Evolutionary conservation across 2,329 filamentous ascomycete species (phyloP).

Genomic region (Laburnicola sp.): DNA sequence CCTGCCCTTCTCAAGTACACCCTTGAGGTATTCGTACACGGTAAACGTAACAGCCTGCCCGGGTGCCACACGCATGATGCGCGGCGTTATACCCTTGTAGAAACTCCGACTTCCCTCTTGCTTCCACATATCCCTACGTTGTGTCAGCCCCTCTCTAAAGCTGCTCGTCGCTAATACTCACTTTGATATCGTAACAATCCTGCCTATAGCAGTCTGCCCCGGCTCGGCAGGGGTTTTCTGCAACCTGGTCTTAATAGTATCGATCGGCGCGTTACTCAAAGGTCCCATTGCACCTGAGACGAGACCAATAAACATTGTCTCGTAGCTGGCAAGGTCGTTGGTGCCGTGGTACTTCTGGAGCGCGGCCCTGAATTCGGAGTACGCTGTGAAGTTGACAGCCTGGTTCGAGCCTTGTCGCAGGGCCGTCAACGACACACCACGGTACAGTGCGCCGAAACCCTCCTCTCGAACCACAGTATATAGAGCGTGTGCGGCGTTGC

Average conservation of each 20-base stretch:
- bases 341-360: conserved; percentile 74
- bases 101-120: conserved; percentile 94
- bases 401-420: conserved; percentile 95
- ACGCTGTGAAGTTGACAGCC: conserved; percentile 94
- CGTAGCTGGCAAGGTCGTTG: conserved; percentile 77
- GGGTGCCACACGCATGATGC: conserved; percentile 95
- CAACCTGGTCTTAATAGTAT: conserved; percentile 96
- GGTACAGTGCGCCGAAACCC: conserved; percentile 83
- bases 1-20: conserved; percentile 52
- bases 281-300: conserved; percentile 94
- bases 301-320: conserved; percentile 88
- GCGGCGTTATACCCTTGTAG: conserved; percentile 98
- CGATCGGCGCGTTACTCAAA: conserved; percentile 94
- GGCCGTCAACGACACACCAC: conserved; percentile 90
- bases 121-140: conserved; percentile 58
- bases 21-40: conserved; percentile 57
- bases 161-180: conserved; percentile 53
- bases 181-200: conserved; percentile 74
- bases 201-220: conserved; percentile 76
- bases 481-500: conserved; percentile 79
- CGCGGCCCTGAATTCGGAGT: conserved; percentile 85
- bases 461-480: conserved; percentile 94
- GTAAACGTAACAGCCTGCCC: conserved; percentile 81
- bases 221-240: conserved; percentile 84
- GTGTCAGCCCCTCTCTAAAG: conserved; percentile 11